Evolutionary conservation across 306 rosid species (phyloP), one percentile per base, ranked within the genome.

Genomic region (Ochetophila trinervis): DNA sequence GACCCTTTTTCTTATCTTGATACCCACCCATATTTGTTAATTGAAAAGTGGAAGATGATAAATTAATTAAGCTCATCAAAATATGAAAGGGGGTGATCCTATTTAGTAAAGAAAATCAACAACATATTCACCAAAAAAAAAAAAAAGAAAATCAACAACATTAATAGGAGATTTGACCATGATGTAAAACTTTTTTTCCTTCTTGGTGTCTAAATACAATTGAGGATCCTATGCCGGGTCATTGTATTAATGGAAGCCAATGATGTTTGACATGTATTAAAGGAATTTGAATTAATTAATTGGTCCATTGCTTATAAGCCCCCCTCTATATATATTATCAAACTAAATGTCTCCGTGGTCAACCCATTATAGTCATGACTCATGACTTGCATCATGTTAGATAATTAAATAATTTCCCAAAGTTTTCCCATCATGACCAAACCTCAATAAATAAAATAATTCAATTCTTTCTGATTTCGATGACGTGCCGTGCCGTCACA

Each of bases 401-500:
- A 57, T 21, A 76, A 63, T 54, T 74, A 56, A 70, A 60, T 51
- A 52, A 48, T 67, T 51, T 68, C 62, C 62, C 50, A 71, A 60
- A 15, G 49, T 42, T 49, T 23, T 48, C 63, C 54, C 66, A 17
- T 72, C 76, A 19, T 24, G 72, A 71, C 81, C 57, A 73, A 27
- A 77, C 49, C 82, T 63, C 78, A 69, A 44, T 70, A 73, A 75
- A 8, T 78, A 49, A 73, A 79, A 66, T 53, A 50, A 66, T 76
- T 70, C 52, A 4, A 42, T 50, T 42, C 60, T 71, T 67, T 81
- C 79, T 45, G 80, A 81, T 68, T 68, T 54, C 66, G 66, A 67
- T 81, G 82, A 66, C 56, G 72, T 74, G 86, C 81, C 97, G 95
- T 90, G 88, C 85, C 91, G 87, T 85, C 72, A 57, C 90, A 79